These are phyloP conservation scores for Lasiosphaeris hirsuta DNA, from an alignment of 495 filamentous ascomycete genomes.

Conservation along the genomic window DNA sequence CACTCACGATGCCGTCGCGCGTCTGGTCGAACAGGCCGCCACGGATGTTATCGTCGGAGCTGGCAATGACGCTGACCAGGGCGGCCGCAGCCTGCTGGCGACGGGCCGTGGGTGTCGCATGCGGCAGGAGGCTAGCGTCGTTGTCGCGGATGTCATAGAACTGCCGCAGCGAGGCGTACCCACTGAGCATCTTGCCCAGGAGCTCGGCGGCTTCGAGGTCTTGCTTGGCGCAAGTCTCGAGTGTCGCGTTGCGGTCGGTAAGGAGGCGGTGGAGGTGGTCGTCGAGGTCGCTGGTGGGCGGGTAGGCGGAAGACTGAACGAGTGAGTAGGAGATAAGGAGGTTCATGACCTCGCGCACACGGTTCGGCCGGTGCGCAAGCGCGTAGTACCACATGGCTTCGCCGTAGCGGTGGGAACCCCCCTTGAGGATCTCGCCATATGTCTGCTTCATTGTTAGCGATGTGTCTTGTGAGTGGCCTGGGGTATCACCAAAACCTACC, in stretches of 20 bases:
- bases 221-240: conserved; percentile 59
- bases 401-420: conserved; percentile 69
- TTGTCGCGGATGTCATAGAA: conserved; percentile 82
- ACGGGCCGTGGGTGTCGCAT: conserved; percentile 43
- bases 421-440: conserved; percentile 68
- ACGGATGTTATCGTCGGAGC: conserved; percentile 81
- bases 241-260: conserved; percentile 59
- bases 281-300: conserved; percentile 64
- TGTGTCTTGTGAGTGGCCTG: background rate
- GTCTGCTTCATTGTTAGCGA: conserved; percentile 48
- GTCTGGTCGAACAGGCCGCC: conserved; percentile 80
- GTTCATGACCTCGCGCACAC: conserved; percentile 77
- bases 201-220: conserved; percentile 77
- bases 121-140: conserved; percentile 31
- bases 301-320: conserved; percentile 75
- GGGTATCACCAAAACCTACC: conserved; percentile 47
- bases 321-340: conserved; percentile 84
- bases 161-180: conserved; percentile 80
- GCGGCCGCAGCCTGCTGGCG: conserved; percentile 65
- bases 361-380: conserved; percentile 66
- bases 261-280: conserved; percentile 61
- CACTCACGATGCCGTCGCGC: conserved; percentile 73
- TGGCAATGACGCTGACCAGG: conserved; percentile 74
- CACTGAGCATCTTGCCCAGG: conserved; percentile 77
- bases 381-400: conserved; percentile 82